Base-by-base conservation (phyloP, 805 yeast species). In the Lachancea mirantina region DNA sequence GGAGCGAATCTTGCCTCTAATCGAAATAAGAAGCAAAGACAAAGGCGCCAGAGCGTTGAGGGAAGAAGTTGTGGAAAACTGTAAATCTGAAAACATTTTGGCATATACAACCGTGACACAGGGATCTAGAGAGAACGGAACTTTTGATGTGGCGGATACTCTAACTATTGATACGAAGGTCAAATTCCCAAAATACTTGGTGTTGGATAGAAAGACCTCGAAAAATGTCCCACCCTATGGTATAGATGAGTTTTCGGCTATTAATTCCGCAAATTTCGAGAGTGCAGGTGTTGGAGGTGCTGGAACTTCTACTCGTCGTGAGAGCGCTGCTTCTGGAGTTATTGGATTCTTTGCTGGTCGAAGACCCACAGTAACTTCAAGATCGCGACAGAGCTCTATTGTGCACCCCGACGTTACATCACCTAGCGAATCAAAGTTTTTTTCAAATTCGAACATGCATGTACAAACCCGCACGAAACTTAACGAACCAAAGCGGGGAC, bases 21-120 rank as follows among this genome's bases (percentile, higher is more conserved):
- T 79, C 40, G 89, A 82, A 50, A 63, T 82, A 21, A 71, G 76
- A 43, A 72, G 88, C 0, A 75, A 67, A 50, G 64, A 62, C 18
- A 61, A 62, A 42, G 56, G 66, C 15, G 30, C 55, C 11, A 51
- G 78, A 56, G 44, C 80, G 35, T 61, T 78, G 54, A 78, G 78
- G 35, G 88, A 81, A 46, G 67, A 74, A 4, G 61, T 79, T 23
- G 51, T 54, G 1, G 66, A 64, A 13, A 62, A 64, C 30, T 71
- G 81, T 43, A 62, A 67, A 0, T 68, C 74, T 44, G 81, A 78
- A 41, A 81, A 81, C 44, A 52, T 81, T 21, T 50, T 81, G 24
- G 72, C 76, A 4, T 67, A 73, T 39, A 72, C 78, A 42, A 22
- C 38, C 4, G 23, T 38, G 5, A 32, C 28, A 3, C 15, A 18